Evolutionary conservation across 768 basidiomycete genomes (phyloP).

Genomic region (Sarcodon sp.): DNA sequence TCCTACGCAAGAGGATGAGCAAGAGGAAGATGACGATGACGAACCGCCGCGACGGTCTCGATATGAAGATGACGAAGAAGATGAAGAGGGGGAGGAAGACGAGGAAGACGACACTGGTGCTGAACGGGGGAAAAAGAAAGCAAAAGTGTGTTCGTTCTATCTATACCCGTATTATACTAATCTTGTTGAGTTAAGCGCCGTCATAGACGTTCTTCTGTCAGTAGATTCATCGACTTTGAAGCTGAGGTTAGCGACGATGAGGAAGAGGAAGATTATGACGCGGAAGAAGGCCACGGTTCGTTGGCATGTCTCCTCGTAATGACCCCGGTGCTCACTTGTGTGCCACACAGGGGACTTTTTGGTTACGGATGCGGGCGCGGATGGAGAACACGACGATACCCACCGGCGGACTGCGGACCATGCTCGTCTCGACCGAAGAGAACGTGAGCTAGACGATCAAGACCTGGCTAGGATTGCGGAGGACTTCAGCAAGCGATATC

Average conservation of each 20-base stretch:
- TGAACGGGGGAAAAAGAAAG: conserved; percentile 40
- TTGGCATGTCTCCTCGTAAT: conserved; percentile 7
- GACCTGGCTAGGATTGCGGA: conserved; percentile 80
- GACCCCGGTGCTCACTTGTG: not conserved
- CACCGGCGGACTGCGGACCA: conserved; percentile 42
- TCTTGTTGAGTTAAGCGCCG: conserved; percentile 30
- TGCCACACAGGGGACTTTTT: not conserved
- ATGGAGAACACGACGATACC: conserved; percentile 52
- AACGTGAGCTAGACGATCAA: conserved; percentile 61
- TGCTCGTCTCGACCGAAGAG: conserved; percentile 57
- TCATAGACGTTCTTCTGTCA: conserved; percentile 51
- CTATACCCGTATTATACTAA: conserved; percentile 1
- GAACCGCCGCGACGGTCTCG: conserved; percentile 16
- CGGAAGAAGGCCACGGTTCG: conserved; percentile 45
- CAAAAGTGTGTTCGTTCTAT: conserved; percentile 32
- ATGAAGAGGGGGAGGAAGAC: conserved; percentile 23
- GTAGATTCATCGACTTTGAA: conserved; percentile 90
- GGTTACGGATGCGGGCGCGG: conserved; percentile 34
- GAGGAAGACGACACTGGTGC: conserved; percentile 38
- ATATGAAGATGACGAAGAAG: conserved; percentile 22
- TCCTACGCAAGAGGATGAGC: conserved; percentile 8
- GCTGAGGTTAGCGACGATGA: conserved; percentile 96
- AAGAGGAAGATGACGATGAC: conserved; percentile 20
- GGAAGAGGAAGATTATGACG: conserved; percentile 85
- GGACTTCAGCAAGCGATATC: conserved; percentile 69